Evolutionary conservation across 2,329 filamentous ascomycete genomes (phyloP), one percentile per base, ranked within the genome.

Genomic region (Colletotrichum sp.): DNA sequence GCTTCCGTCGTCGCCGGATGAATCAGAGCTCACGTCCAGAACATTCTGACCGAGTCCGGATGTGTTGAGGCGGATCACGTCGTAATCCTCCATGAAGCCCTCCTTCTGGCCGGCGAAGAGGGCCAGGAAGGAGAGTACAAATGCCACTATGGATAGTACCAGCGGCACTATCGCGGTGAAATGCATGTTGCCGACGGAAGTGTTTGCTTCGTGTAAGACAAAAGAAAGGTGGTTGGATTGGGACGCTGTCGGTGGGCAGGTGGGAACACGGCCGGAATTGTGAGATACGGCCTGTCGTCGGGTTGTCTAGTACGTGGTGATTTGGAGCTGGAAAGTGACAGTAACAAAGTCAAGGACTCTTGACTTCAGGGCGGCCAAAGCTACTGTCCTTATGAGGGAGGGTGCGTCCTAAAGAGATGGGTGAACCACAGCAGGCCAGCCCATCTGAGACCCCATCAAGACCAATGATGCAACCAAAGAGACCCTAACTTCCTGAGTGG

Each of bases 51-150:
- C 85, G 24, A 87, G 78, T 79, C 81, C 83, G 9, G 84, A 85
- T 48, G 82, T 84, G 73, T 87, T 86, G 28, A 87, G 76, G 75
- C 85, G 81, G 52, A 84, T 79, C 60, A 87, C 78, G 68, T 83
- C 85, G 78, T 86, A 87, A 52, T 87, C 84, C 73, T 87, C 86
- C 83, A 87, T 84, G 70, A 87, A 86, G 2, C 85, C 85, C 71
- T 83, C 77, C 56, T 86, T 80, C 56, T 83, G 82, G 16, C 86
- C 86, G 36, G 86, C 82, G 76, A 86, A 85, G 32, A 87, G 82
- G 65, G 82, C 81, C n/a, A 87, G 79, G 58, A 83, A 82, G 18
- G 83, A 82, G 21, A 87, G 82, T 48, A 87, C 80, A 73, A 87
- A 83, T 43, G 81, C 83, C 77, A 83, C 82, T 56, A 86, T 79